A percentile compares a stretch with the other conserved stretches of the same genome.
phyloP scores from a whole-genome alignment of 2,329 filamentous ascomycete species.

The Helotiales sp. region DNA sequence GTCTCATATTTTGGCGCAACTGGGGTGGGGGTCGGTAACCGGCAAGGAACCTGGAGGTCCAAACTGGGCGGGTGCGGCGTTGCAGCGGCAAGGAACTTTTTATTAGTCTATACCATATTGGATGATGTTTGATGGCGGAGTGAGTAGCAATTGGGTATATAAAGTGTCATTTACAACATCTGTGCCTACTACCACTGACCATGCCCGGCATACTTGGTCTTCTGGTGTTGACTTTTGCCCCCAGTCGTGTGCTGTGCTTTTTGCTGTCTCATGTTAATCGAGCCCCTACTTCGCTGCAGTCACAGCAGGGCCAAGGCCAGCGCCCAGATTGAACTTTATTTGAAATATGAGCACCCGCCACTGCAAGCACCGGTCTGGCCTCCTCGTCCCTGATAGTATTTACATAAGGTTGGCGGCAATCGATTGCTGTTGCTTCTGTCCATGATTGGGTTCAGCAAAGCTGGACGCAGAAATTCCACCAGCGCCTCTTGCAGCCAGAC shows the following conservation, averaged over 20 bases:
- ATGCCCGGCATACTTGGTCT: background rate
- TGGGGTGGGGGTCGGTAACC: background rate
- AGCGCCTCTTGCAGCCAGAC: slow-evolving; percentile 7
- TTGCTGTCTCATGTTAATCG: slow-evolving; percentile 20
- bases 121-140: slow-evolving; percentile 19
- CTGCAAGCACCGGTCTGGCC: background rate
- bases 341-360: slow-evolving; percentile 1
- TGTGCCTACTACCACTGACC: background rate
- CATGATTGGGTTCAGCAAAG: background rate
- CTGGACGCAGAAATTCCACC: background rate
- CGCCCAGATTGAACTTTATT: slow-evolving; percentile 13
- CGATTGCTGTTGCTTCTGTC: background rate
- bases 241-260: background rate
- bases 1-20: slow-evolving; percentile 21
- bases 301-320: slow-evolving; percentile 8
- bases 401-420: background rate
- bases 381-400: background rate
- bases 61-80: slow-evolving; percentile 21
- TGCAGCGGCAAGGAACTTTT: background rate
- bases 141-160: slow-evolving; percentile 16
- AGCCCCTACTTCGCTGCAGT: slow-evolving; percentile 2
- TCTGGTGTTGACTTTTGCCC: background rate
- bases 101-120: slow-evolving; percentile 33
- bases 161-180: background rate
- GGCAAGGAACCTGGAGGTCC: slow-evolving; percentile 19